Conservation (phyloP, 2,329 filamentous ascomycete genomes). For the Monosporascus sp. region DNA sequence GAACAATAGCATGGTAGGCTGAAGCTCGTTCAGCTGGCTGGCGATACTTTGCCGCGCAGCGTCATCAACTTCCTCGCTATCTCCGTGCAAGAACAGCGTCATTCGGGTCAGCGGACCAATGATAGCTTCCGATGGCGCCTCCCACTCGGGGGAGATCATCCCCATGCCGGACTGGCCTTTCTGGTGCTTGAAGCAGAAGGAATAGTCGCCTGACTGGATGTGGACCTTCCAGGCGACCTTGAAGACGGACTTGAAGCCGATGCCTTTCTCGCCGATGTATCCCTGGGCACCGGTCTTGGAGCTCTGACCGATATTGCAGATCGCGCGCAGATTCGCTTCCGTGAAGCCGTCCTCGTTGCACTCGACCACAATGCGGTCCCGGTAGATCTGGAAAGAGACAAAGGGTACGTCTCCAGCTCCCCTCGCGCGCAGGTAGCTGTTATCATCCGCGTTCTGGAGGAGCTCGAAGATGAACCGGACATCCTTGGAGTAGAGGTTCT, state of each 20-base stretch:
- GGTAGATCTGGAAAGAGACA: conserved; percentile 30
- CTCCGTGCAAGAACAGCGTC: conserved; percentile 30
- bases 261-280: conserved; percentile 46
- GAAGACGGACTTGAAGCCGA: conserved; percentile 48
- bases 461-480: conserved; percentile 47
- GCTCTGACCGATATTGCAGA: conserved; percentile 40
- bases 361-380: conserved; percentile 35
- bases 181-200: conserved; percentile 37
- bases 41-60: conserved; percentile 18
- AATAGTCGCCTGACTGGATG: conserved; percentile 38
- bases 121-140: conserved; percentile 14
- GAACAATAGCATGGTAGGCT: conserved; percentile 36
- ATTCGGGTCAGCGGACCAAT: conserved; percentile 26
- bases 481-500: conserved; percentile 36
- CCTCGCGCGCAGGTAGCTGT: conserved; percentile 28
- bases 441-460: conserved; percentile 51
- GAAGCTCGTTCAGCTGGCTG: conserved; percentile 31
- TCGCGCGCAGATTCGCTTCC: conserved; percentile 34
- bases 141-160: conserved; percentile 44
- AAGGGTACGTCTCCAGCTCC: conserved; percentile 18
- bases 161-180: conserved; percentile 40
- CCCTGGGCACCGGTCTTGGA: conserved; percentile 36
- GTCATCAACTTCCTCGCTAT: conserved; percentile 12
- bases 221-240: conserved; percentile 38
- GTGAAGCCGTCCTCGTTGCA: conserved; percentile 47